Base-by-base conservation (phyloP, 768 basidiomycete species). In the Cystofilobasidium ferigula region DNA sequence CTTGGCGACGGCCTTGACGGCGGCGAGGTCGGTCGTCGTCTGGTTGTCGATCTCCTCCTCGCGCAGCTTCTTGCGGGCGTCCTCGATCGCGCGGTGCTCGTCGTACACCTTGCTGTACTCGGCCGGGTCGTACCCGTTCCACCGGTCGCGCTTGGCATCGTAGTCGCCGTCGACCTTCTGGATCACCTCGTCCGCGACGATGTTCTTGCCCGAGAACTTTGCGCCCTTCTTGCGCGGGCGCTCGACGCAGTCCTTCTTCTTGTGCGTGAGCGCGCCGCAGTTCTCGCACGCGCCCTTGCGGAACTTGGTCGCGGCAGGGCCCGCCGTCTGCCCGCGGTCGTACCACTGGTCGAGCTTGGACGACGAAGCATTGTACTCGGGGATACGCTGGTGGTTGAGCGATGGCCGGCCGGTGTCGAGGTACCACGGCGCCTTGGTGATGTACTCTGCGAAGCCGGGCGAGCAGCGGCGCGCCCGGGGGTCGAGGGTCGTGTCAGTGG, bases 11-110 rank as follows among this genome's bases (percentile, higher is more conserved):
- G 94, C 94, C 70, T 91, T 82, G 61, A 91, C 90, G 12, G 86
- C 89, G 24, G 89, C 88, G 68, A 91, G 77, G 73, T 93, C 90
- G 14, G 89, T 94, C 62, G 89, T 89, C 26, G 88, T 94, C 76
- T 91, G 89, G 73, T 94, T 93, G 76, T 99, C 95, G 73, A 99
- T 94, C 78, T 94, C 91, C 72, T 97, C 94, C 77, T 99, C 95
- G 64, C 93, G 80, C 70, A 89, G 73, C 77, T 88, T 90, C 79
- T 92, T 86, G 71, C 94, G 79, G 26, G 89, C 92, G 59, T 85
- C 84, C 75, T 99, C 95, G 60, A 94, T 77, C 14, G 92, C 94
- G 42, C 86, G 86, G 74, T 98, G 94, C 77, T 98, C 94, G 6
- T 94, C 89, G 71, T 95, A 89, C 32, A 97, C 84, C 70, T 77